Evolutionary conservation across 805 yeast species (phyloP), one percentile per base, ranked within the genome.

Genomic region (Cyberlindnera misumaiensis): DNA sequence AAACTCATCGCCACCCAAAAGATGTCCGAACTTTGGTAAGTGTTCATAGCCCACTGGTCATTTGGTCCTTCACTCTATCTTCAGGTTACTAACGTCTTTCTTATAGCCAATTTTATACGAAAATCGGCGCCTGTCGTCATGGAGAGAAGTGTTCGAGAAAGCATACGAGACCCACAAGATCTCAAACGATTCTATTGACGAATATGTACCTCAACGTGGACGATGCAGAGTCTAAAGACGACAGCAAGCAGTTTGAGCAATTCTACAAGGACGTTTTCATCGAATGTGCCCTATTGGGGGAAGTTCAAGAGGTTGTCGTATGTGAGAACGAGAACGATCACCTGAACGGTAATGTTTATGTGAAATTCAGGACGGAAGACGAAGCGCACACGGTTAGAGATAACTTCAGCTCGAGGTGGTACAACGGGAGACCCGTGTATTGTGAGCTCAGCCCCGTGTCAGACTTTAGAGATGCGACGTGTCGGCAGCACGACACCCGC

Each of bases 111-210:
- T 88, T 88, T 55, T 87, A 79, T 55, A 67, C 72, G 45, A 85
- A 82, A 56, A 84, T 87, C 24, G 97, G 97, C 1, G 94, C 96
- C 0, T 89, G 97, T 53, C 70, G 96, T 43, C 96, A 89, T 58
- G 96, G 96, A 1, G 88, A 80, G 42, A 81, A 80, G 50, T 89
- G 97, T 52, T 78, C 87, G 8, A 67, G 90, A 51, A 71, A 70
- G 40, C 89, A 88, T 58, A 66, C 72, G 15, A 72, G 72, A 48
- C 96, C 96, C 2, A 58, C 65, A 7, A 59, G 65, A 30, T 82
- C 95, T 1, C 65, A 68, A 39, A 81, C 90, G 0, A 68, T 88
- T 2, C 63, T 83, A 34, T 67, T 83, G 40, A 67, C 80, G 13
- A 80, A 82, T 51, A 51, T 87, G 34, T 83, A 77, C 51, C 76